Evolutionary conservation across 805 yeast genomes (phyloP), one percentile per base, ranked within the genome.

Genomic region (Hanseniaspora thailandica): DNA sequence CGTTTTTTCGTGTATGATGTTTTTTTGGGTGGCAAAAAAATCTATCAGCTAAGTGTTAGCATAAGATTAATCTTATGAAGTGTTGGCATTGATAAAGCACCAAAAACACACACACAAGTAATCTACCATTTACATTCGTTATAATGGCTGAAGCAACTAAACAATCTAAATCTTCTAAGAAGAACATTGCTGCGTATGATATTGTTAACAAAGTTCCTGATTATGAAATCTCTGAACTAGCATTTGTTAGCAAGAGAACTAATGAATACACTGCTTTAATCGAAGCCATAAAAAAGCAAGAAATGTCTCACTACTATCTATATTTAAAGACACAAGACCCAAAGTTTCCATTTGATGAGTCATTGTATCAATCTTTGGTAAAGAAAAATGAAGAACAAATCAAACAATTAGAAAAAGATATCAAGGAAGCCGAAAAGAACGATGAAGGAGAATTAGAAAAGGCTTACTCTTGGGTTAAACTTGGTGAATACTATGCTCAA

Each of bases 361-460:
- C 62, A 0, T 61, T 81, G 33, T 84, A 82, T 63, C 66, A 76
- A 26, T 58, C 71, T 35, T 65, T 89, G 62, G 58, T 64, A 7
- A 69, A 66, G 2, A 72, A 64, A 25, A 93, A 89, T 65, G 76
- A 74, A n/a, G 69, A 63, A 43, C 74, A 77, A 50, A 74, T 84
- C 28, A 67, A 66, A 25, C 69, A 68, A 53, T 66, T 80, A 55
- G 70, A 74, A 59, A 67, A 67, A 34, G 66, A 67, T 12, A 71
- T 80, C 49, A 63, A 66, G 57, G 63, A 76, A 63, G 69, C 78
- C 66, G 76, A 82, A 71, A 67, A 72, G 63, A 62, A 74, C 67
- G 72, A 78, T 76, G 97, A 89, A 66, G 95, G 95, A 33, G 96
- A 87, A 64, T 69, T 84, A 58, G 96, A 87, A 63, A 76, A 81